Percentiles rank a stretch among this genome's conserved stretches.
Conservation (phyloP, 768 basidiomycete species). For the Mycena albidolilacea region DNA sequence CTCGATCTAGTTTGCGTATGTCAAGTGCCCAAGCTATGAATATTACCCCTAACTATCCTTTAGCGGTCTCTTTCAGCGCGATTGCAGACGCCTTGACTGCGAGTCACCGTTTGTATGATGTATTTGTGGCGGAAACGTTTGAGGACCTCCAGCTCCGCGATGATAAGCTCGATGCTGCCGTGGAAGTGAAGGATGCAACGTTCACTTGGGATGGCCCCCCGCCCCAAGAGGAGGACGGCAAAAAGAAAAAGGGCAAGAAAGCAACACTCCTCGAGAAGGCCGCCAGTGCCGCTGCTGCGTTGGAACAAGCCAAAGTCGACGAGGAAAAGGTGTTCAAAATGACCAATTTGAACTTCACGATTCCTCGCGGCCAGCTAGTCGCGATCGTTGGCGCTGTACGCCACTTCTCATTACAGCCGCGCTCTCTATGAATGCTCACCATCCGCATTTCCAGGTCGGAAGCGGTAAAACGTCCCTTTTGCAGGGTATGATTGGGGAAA, state of each 20-base stretch:
- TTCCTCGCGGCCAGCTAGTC: slow-evolving; percentile 84
- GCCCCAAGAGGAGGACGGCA: slow-evolving; percentile 59
- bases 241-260: slow-evolving; percentile 51
- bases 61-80: slow-evolving; percentile 80
- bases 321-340: slow-evolving; percentile 74
- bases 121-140: slow-evolving; percentile 88
- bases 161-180: slow-evolving; percentile 68
- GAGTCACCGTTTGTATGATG: slow-evolving; percentile 78
- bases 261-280: slow-evolving; percentile 28
- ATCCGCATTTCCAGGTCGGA: slow-evolving; percentile 57
- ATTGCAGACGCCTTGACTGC: slow-evolving; percentile 91
- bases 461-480: slow-evolving; percentile 79
- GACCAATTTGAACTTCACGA: slow-evolving; percentile 71
- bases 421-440: not conserved
- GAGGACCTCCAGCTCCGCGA: slow-evolving; percentile 72
- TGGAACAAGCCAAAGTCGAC: slow-evolving; percentile 50
- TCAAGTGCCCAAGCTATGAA: slow-evolving; percentile 10
- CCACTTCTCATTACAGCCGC: not conserved
- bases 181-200: slow-evolving; percentile 76
- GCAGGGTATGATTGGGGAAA: slow-evolving; percentile 86
- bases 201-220: slow-evolving; percentile 93
- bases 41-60: slow-evolving; percentile 20
- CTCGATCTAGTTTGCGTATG: slow-evolving; percentile 55
- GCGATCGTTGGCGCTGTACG: slow-evolving; percentile 85
- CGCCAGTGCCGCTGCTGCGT: slow-evolving; percentile 37